Percentiles rank a stretch among this genome's conserved stretches.
These are phyloP conservation scores for Cladorrhinum samala DNA, from an alignment of 495 filamentous ascomycete species.

Conservation along the genomic window DNA sequence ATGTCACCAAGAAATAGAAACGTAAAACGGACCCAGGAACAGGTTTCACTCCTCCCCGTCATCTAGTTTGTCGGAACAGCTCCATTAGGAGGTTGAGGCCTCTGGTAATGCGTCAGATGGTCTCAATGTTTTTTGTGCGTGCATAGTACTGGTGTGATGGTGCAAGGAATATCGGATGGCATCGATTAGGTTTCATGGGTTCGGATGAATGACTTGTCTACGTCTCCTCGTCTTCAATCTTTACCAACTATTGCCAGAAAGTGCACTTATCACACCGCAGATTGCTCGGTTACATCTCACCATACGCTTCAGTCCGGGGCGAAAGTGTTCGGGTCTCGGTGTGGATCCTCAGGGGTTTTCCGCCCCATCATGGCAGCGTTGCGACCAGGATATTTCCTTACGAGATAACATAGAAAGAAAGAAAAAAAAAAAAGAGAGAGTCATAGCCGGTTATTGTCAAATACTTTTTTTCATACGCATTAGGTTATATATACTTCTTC, in stretches of 20 bases:
- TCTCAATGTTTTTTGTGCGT: no score
- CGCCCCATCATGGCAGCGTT: no score
- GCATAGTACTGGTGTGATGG: neutral
- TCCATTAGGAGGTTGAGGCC: no score
- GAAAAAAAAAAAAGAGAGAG: neutral
- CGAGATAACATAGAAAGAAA: neutral
- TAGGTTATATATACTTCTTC: neutral
- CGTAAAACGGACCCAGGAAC: neutral
- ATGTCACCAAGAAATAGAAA: neutral
- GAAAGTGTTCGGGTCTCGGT: neutral
- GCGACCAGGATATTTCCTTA: no score
- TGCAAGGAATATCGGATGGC: neutral
- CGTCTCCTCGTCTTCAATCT: no score
- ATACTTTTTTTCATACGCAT: no score
- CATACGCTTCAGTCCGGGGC: neutral
- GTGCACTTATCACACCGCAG: neutral
- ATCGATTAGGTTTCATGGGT: neutral
- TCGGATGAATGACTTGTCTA: neutral
- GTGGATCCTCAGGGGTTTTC: neutral
- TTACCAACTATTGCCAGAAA: no score
- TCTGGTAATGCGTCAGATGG: neutral
- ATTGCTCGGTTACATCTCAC: neutral
- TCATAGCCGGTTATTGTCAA: neutral
- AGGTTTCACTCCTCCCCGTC: neutral
- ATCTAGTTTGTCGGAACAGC: no score